Evolutionary conservation across 768 basidiomycete species (phyloP).

Genomic region (Kockovaella imperatae): DNA sequence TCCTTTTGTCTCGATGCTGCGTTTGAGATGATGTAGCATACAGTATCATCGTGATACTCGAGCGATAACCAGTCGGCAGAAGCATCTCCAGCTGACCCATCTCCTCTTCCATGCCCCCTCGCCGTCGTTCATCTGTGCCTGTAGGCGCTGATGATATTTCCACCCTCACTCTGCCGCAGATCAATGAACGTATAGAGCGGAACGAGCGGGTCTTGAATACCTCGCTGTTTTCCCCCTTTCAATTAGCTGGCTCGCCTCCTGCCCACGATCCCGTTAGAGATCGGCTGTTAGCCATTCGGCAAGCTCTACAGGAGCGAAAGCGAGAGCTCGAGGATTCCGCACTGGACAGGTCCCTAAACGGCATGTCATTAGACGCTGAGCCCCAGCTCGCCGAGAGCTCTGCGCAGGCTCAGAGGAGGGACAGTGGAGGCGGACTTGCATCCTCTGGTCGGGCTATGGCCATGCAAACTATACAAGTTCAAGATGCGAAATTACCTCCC

Average conservation of each 20-base stretch:
- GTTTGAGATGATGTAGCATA: no score
- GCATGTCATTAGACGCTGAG: no score
- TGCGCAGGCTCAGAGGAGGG: not conserved
- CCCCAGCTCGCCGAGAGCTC: no score
- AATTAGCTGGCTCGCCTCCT: not conserved
- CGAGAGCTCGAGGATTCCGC: no score
- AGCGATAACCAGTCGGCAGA: no score
- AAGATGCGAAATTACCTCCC: conserved; percentile 10
- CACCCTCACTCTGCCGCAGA: conserved; percentile 18
- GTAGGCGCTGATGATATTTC: conserved; percentile 19
- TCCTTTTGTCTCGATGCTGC: no score
- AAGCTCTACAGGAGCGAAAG: conserved; percentile 21
- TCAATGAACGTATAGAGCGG: conserved; percentile 23
- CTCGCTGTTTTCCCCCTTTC: conserved; percentile 12
- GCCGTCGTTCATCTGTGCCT: not conserved
- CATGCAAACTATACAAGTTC: conserved; percentile 14
- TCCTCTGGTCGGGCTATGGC: conserved; percentile 25
- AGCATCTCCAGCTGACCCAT: no score
- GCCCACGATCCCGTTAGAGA: conserved; percentile 21
- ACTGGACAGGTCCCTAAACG: no score
- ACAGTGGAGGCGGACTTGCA: not conserved
- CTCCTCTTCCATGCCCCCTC: not conserved
- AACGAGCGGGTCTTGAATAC: conserved; percentile 21
- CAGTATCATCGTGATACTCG: no score
- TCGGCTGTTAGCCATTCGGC: conserved; percentile 14